Conservation (phyloP, 129 eudicot genomes). For the Tagetes patula region DNA sequence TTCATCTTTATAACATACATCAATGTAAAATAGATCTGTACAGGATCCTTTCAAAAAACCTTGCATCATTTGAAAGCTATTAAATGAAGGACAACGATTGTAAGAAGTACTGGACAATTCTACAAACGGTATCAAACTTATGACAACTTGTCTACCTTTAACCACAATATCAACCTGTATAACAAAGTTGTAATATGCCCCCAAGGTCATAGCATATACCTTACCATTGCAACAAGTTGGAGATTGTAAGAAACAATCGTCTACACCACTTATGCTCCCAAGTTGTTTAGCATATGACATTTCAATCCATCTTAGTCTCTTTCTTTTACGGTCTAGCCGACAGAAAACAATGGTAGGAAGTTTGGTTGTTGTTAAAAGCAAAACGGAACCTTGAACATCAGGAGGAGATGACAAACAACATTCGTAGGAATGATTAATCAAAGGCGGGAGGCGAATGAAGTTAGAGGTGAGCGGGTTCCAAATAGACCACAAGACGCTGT, state of each 20-base stretch:
- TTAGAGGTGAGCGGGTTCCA: slow-evolving; percentile 7
- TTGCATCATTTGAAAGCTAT: too few relatives aligned
- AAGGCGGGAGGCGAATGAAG: not conserved
- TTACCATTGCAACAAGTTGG: slow-evolving; percentile 1
- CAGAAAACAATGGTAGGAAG: not conserved
- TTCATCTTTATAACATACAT: not conserved
- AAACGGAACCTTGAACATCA: not conserved
- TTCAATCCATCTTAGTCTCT: not conserved
- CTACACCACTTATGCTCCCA: not conserved
- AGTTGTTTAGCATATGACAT: slow-evolving; percentile 5
- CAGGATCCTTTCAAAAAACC: not conserved
- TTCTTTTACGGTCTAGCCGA: not conserved
- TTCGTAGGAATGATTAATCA: not conserved
- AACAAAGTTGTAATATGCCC: not conserved
- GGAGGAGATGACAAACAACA: slow-evolving; percentile 3
- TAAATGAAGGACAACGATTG: too few relatives aligned
- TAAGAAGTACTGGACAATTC: too few relatives aligned
- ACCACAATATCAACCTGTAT: not conserved
- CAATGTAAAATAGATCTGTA: not conserved
- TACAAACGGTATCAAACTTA: not conserved
- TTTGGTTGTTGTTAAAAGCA: not conserved
- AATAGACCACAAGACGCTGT: not conserved
- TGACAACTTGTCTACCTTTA: not conserved
- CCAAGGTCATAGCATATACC: not conserved
- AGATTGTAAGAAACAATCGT: not conserved